Conservation (phyloP, 805 yeast genomes). For the Lipomyces starkeyi region DNA sequence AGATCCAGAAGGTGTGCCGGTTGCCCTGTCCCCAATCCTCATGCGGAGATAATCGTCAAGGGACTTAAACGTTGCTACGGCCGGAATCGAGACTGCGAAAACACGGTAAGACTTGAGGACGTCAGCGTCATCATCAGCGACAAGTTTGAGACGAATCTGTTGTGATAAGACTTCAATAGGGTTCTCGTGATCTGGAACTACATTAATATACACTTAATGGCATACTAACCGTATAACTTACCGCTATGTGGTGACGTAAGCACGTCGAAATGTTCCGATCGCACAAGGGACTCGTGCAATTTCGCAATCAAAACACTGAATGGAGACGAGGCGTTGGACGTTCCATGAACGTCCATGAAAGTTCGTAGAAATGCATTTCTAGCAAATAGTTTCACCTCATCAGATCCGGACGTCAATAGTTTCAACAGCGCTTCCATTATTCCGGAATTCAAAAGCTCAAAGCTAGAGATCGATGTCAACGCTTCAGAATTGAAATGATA, state of each 20-base stretch:
- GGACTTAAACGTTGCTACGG: slow-evolving; percentile 57
- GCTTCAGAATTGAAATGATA: slow-evolving; percentile 29
- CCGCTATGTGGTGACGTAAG: slow-evolving; percentile 52
- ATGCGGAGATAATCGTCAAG: slow-evolving; percentile 54
- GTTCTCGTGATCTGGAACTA: slow-evolving; percentile 20
- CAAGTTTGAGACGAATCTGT: slow-evolving; percentile 67
- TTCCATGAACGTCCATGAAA: slow-evolving; percentile 34
- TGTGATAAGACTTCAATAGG: slow-evolving; percentile 58
- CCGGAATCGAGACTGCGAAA: slow-evolving; percentile 55
- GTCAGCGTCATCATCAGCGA: slow-evolving; percentile 46
- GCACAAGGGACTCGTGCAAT: slow-evolving; percentile 73
- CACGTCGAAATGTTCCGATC: slow-evolving; percentile 76
- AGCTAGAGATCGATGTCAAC: slow-evolving; percentile 60
- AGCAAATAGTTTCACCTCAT: slow-evolving; percentile 20
- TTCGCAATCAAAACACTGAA: slow-evolving; percentile 58
- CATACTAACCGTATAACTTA: slow-evolving; percentile 5
- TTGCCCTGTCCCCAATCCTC: slow-evolving; percentile 42
- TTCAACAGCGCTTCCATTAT: slow-evolving; percentile 54
- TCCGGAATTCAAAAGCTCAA: slow-evolving; percentile 75
- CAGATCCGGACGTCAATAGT: slow-evolving; percentile 32
- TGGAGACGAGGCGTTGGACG: slow-evolving; percentile 43
- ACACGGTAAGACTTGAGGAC: slow-evolving; percentile 40
- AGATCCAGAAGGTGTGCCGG: slow-evolving; percentile 20
- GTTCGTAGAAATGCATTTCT: slow-evolving; percentile 52
- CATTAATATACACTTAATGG: slow-evolving; percentile 8